phyloP scores from a whole-genome alignment of 345 rosid genomes.

The Citrus australasica region DNA sequence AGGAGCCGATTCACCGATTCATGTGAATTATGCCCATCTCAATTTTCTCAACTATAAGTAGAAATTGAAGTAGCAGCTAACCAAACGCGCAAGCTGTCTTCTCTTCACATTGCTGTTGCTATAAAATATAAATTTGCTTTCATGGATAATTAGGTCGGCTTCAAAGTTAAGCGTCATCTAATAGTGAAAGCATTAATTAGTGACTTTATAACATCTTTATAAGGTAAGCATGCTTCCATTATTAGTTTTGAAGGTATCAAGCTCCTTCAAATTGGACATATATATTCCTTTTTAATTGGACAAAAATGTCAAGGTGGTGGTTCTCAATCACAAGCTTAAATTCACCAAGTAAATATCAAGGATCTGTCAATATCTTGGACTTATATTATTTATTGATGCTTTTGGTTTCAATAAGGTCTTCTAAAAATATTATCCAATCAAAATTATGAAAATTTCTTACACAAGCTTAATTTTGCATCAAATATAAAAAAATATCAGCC shows the following conservation, averaged over 20 bases:
- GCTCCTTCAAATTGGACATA: background rate
- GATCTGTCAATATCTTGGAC: background rate
- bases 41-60: constrained; percentile 3
- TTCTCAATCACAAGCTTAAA: background rate
- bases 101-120: constrained; percentile 7
- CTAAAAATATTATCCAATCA: background rate
- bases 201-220: background rate
- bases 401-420: background rate
- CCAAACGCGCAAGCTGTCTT: constrained; percentile 8
- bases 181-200: background rate
- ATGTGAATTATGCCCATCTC: background rate
- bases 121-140: too few relatives aligned
- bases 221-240: background rate
- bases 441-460: background rate
- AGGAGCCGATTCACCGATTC: constrained; percentile 18
- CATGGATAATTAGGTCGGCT: constrained; percentile 7
- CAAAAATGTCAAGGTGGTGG: background rate
- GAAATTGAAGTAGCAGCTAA: constrained; percentile 3
- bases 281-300: background rate
- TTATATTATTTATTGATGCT: too few relatives aligned
- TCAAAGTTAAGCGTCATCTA: constrained; percentile 12
- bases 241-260: background rate
- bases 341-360: background rate
- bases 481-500: background rate
- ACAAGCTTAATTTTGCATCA: background rate